Base-by-base conservation (phyloP, 768 basidiomycete species). In the Xerocomellus dryophilus region DNA sequence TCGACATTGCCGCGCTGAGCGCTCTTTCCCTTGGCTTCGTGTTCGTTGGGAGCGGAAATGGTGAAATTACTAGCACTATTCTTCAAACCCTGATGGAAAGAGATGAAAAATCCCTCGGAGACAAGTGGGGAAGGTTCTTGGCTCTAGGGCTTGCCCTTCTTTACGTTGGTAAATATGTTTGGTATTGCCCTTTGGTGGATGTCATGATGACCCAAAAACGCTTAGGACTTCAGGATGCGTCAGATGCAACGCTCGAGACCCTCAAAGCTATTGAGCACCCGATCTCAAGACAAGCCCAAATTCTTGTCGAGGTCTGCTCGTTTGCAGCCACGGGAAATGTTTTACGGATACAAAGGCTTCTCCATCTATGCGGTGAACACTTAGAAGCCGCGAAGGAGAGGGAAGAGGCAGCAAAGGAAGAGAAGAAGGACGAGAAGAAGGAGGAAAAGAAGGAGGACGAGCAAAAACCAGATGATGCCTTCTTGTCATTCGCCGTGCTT, bases 301-400 rank as follows among this genome's bases (percentile, higher is more conserved):
- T 98, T 56, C 76, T 99, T 44, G 93, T 98, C 12, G 92, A 97
- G 61, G 88, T 90, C 32, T 97, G 94, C 65, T 86, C 95, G 2
- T 98, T 88, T 67, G 95, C 94, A 3, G 97, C 94, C 18, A 94
- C 93, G 0, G 93, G 95, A 34, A 95, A 97, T 65, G 97, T 98
- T 1, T 75, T 99, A 42, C 91, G 92, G 70, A 81, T 99, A 17
- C 97, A 98, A 68, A 76, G 80, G 31, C 88, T 98, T 82, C 80
- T 98, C 8, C 93, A 97, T 58, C 81, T 93, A 57, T 98, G 96
- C 65, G 90, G 90, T 50, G 95, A 98, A 65, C 95, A 98, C 66
- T 78, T 94, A 57, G 85, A 85, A 58, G 68, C 62, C 47, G 65
- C 66, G 58, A 71, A 70, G 52, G 71, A 73, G 47, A 72, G 72